Percentiles rank a stretch among this genome's conserved stretches.
Conservation (phyloP, 2,329 filamentous ascomycete genomes). For the Biscogniauxia mediterranea region DNA sequence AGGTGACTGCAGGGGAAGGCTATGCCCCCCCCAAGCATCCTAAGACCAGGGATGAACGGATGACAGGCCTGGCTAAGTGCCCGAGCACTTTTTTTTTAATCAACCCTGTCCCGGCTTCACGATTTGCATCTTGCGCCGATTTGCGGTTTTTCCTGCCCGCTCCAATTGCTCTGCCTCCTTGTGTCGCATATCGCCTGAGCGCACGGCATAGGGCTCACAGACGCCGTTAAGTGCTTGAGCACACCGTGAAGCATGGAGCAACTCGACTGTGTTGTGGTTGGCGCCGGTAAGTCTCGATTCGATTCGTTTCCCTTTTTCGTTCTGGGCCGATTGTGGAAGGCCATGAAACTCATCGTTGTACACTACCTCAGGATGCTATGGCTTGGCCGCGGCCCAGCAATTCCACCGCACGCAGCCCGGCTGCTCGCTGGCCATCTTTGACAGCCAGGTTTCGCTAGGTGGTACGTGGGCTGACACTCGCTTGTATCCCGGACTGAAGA, state of each 20-base stretch:
- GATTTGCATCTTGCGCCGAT: background rate
- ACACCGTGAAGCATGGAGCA: slow-evolving; percentile 37
- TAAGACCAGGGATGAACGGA: too few relatives aligned
- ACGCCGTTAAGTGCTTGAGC: background rate
- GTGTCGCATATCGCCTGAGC: background rate
- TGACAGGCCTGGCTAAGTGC: background rate
- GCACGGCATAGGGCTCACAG: background rate
- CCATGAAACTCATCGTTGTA: background rate
- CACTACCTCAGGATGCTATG: slow-evolving; percentile 49
- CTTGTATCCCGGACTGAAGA: slow-evolving; percentile 67
- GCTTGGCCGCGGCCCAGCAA: slow-evolving; percentile 60
- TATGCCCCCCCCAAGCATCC: too few relatives aligned
- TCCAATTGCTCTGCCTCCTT: background rate
- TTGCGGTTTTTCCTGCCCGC: background rate
- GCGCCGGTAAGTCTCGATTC: slow-evolving; percentile 47
- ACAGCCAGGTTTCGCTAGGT: slow-evolving; percentile 56
- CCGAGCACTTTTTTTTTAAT: background rate
- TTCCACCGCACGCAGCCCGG: slow-evolving; percentile 58
- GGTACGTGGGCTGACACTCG: slow-evolving; percentile 69
- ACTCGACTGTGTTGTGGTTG: slow-evolving; percentile 48
- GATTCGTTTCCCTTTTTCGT: background rate
- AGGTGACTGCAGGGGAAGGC: background rate
- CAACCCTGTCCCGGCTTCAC: background rate
- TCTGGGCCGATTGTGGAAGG: background rate
- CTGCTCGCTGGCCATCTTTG: slow-evolving; percentile 56